Base-by-base conservation (phyloP, 2,329 filamentous ascomycete genomes). In the Xylariaceae sp. region DNA sequence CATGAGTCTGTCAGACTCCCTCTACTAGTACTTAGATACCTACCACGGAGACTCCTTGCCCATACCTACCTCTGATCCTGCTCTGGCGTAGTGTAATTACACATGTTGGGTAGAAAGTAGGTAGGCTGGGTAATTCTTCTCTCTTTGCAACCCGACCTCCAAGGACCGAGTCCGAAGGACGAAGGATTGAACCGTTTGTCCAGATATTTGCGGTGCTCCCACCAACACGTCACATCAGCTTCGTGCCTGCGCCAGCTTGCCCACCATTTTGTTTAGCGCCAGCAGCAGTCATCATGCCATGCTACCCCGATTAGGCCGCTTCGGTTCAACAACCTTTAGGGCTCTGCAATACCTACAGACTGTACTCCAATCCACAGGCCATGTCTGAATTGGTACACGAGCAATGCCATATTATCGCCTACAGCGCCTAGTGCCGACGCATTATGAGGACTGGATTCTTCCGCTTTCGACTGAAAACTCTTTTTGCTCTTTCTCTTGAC, bases 311-410 rank as follows among this genome's bases (percentile, higher is more conserved):
- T 53, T 51, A 49, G 50, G 47, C 49, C 37, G 37, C 41, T 46
- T 41, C 49, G 35, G 50, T 44, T 41, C 42, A 51, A 47, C 44
- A 47, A 30, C 51, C 47, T 47, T 19, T 19, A 19, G 19, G 19
- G 19, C 19, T 19, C 19, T 19, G 19, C 47, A 47, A 46, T 34
- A 40, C 35, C 50, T 53, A 52, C 48, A 50, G 19, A 19, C 19
- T 19, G 19, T 19, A 49, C 52, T 55, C 51, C 54, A 53, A 50
- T 55, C 58, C 53, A 55, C 53, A 50, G 51, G 40, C 46, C 47
- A 53, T 35, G 47, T 58, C 55, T 55, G 53, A 56, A 53, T 53
- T 49, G 52, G 55, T 60, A 42, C 43, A 47, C 35, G 50, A 19
- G 19, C 19, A 19, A 32, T 51, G 29, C 40, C 48, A 37, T 37